Percentiles rank a stretch among this genome's conserved stretches.
These are phyloP conservation scores for Halophytophthora batemanensis DNA, from an alignment of 352 stramenopile genomes.

Conservation along the genomic window DNA sequence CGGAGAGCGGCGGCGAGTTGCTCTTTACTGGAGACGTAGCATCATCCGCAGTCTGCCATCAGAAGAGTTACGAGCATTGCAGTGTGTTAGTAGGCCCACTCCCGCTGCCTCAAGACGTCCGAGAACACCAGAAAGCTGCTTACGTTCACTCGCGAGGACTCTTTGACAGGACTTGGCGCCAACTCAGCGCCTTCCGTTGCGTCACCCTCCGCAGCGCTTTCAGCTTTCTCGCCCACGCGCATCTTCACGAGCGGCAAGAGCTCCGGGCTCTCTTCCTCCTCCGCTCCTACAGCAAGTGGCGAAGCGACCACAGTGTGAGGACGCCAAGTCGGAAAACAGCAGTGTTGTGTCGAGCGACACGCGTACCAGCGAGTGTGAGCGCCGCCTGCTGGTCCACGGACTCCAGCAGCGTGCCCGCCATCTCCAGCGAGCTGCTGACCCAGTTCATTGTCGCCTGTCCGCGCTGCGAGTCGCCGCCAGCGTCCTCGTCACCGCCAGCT, in stretches of 20 bases:
- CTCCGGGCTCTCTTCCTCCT: conserved; percentile 25
- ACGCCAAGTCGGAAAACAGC: not conserved
- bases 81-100: too few relatives aligned
- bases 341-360: not conserved
- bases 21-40: conserved; percentile 4
- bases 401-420: conserved; percentile 77
- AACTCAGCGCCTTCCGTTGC: conserved; percentile 1
- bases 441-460: conserved; percentile 59
- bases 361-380: conserved; percentile 52
- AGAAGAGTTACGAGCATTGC: too few relatives aligned
- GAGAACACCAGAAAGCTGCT: conserved; percentile 5
- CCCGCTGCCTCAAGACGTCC: too few relatives aligned
- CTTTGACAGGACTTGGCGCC: conserved; percentile 7
- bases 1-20: conserved; percentile 25
- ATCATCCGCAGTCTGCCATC: too few relatives aligned
- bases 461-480: conserved; percentile 6
- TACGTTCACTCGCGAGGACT: not conserved
- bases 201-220: conserved; percentile 10
- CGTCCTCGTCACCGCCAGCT: too few relatives aligned
- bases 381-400: conserved; percentile 84
- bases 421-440: conserved; percentile 80
- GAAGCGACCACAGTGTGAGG: not conserved
- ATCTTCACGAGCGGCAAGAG: conserved; percentile 25
- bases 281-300: conserved; percentile 7
- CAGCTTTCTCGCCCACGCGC: conserved; percentile 14